These are phyloP conservation scores for Suillus alpinus DNA, from an alignment of 768 basidiomycete species.

Conservation along the genomic window DNA sequence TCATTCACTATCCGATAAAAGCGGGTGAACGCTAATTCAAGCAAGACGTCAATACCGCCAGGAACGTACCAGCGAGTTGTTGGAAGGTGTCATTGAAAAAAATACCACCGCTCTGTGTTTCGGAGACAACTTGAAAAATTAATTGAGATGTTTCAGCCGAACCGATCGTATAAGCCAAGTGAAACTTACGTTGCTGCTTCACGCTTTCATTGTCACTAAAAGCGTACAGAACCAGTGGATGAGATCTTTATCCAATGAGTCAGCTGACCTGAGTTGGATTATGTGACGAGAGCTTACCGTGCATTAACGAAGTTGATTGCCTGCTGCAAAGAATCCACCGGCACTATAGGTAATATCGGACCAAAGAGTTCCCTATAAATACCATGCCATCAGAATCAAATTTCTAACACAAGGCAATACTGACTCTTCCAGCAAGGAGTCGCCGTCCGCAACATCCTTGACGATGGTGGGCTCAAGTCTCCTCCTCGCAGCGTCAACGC, in stretches of 20 bases:
- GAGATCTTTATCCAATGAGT: slow-evolving; percentile 35
- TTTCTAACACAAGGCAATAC: slow-evolving; percentile 13
- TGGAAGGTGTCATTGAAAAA: slow-evolving; percentile 61
- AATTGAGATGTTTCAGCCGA: not conserved
- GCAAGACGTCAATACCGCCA: slow-evolving; percentile 10
- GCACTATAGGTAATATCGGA: slow-evolving; percentile 62
- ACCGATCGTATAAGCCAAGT: not conserved
- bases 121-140: slow-evolving; percentile 42
- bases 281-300: slow-evolving; percentile 34
- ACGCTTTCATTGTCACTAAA: slow-evolving; percentile 51
- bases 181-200: slow-evolving; percentile 37
- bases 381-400: not conserved
- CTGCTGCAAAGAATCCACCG: slow-evolving; percentile 52
- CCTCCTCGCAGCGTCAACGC: slow-evolving; percentile 33
- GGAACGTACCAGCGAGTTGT: slow-evolving; percentile 45
- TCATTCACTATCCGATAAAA: slow-evolving; percentile 28
- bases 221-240: slow-evolving; percentile 61
- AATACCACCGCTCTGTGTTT: slow-evolving; percentile 56
- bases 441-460: slow-evolving; percentile 47
- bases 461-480: slow-evolving; percentile 63
- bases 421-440: slow-evolving; percentile 61
- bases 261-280: not conserved
- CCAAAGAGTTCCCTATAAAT: slow-evolving; percentile 66
- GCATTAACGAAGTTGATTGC: slow-evolving; percentile 54
- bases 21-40: not conserved